Conservation (phyloP, 1,139 yeast genomes). For the Candida sojae region DNA sequence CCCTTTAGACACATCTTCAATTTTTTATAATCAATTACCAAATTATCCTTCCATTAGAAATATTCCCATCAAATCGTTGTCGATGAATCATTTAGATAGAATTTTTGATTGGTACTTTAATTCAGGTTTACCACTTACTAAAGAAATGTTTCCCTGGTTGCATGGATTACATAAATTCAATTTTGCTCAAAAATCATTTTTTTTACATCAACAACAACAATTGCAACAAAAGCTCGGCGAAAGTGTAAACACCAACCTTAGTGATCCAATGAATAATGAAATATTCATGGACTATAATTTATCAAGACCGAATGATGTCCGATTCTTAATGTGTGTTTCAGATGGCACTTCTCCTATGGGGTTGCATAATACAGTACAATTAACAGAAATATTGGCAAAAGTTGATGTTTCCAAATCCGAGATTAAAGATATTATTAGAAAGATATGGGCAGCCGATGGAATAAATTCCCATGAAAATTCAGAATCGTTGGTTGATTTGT, state of each 20-base stretch:
- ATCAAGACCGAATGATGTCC: conserved; percentile 23
- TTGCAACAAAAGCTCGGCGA: conserved; percentile 9
- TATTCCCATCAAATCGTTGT: conserved; percentile 23
- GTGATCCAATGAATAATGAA: conserved; percentile 3
- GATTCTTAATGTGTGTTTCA: conserved; percentile 56
- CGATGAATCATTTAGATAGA: conserved; percentile 28
- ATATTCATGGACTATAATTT: conserved; percentile 13
- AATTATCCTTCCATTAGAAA: not conserved
- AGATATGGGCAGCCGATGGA: conserved; percentile 17
- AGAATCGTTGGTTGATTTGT: conserved; percentile 15
- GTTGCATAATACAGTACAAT: conserved; percentile 63
- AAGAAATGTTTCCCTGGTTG: conserved; percentile 83
- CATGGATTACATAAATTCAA: conserved; percentile 68
- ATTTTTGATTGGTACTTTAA: conserved; percentile 51
- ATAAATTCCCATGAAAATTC: conserved; percentile 4
- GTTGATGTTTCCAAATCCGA: conserved; percentile 41
- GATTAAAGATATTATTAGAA: conserved; percentile 24
- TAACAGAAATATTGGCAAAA: conserved; percentile 59
- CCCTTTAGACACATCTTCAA: conserved; percentile 28
- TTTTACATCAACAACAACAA: conserved; percentile 30
- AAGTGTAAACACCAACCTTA: not conserved
- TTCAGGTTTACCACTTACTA: conserved; percentile 65
- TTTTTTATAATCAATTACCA: conserved; percentile 18
- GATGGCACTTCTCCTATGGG: conserved; percentile 17
- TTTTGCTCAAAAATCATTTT: conserved; percentile 49